Conservation (phyloP, 805 yeast genomes). For the Tetrapisispora namnaoensis region DNA sequence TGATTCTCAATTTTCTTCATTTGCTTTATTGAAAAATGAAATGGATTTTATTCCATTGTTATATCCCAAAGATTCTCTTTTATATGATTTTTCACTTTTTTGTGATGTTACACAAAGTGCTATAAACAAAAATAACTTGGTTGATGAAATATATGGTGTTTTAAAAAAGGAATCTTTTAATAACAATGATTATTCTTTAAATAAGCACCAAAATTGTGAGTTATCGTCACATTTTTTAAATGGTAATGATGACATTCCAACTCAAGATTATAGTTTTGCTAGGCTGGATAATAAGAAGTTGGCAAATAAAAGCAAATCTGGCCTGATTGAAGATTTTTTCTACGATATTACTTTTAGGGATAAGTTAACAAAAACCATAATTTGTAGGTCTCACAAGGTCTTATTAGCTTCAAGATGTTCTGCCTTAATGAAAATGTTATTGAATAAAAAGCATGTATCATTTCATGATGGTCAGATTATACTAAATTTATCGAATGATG, state of each 20-base stretch:
- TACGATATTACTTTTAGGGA: slow-evolving; percentile 16
- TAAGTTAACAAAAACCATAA: not conserved
- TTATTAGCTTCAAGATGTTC: slow-evolving; percentile 14
- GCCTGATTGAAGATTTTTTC: not conserved
- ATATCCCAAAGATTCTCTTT: slow-evolving; percentile 37
- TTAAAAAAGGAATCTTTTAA: not conserved
- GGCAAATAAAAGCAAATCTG: not conserved
- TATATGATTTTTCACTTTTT: slow-evolving; percentile 43
- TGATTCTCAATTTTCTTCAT: slow-evolving; percentile 54
- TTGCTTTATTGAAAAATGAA: slow-evolving; percentile 59
- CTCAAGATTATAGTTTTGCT: not conserved
- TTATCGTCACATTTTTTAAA: not conserved
- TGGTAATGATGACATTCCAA: not conserved
- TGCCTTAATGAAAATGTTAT: slow-evolving; percentile 5
- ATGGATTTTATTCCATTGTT: slow-evolving; percentile 47
- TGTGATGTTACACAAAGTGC: slow-evolving; percentile 34
- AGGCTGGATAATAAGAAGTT: not conserved
- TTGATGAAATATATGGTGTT: not conserved
- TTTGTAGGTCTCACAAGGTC: slow-evolving; percentile 19
- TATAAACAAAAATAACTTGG: not conserved
- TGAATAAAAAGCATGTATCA: not conserved
- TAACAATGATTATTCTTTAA: not conserved
- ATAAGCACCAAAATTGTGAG: not conserved
- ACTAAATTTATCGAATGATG: not conserved
- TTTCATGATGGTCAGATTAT: slow-evolving; percentile 5